A percentile compares a stretch with the other conserved stretches of the same genome.
Evolutionary conservation across 129 eudicot species (phyloP).

Genomic region (carrot (Daucus carota)): DH1_v3.0 NC_030382.2:42711001-42711500

Average conservation of each 20-base stretch:
- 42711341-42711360: conserved; percentile 2
- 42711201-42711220: conserved; percentile 7
- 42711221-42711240: neutral
- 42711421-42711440: neutral
- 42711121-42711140: neutral
- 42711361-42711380: conserved; percentile 1
- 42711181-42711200: conserved; percentile 1
- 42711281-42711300: conserved; percentile 1
- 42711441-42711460: neutral
- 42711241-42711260: neutral
- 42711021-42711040: no score
- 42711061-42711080: neutral
- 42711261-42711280: neutral
- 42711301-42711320: conserved; percentile 9
- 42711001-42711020: no score
- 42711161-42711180: neutral
- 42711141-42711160: neutral
- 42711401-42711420: neutral
- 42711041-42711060: no score
- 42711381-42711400: neutral
- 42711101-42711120: neutral
- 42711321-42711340: neutral
- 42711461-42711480: neutral
- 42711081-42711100: neutral
- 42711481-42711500: neutral